A percentile compares a stretch with the other conserved stretches of the same genome.
Conservation (phyloP, 1,284 basidiomycete genomes). For the Hymenochaete sp. region DNA sequence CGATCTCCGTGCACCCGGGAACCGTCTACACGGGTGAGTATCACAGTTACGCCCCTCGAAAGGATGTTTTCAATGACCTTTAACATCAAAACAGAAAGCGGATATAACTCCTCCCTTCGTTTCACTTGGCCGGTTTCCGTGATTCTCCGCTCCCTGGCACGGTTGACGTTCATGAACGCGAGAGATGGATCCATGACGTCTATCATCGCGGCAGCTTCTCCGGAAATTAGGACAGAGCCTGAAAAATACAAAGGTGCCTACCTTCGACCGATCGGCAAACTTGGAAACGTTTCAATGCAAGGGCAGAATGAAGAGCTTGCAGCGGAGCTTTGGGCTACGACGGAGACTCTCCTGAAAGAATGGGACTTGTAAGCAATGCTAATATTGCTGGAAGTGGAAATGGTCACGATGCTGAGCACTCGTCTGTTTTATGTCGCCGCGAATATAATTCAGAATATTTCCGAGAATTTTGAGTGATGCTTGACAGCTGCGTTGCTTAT, state of each 20-base stretch:
- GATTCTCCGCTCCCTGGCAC: constrained; percentile 29
- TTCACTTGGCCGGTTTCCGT: constrained; percentile 21
- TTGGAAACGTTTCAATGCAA: constrained; percentile 21
- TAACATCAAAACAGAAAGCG: background rate
- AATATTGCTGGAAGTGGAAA: no score
- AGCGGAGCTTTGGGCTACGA: constrained; percentile 36
- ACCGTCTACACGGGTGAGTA: constrained; percentile 21
- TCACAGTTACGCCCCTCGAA: constrained; percentile 16
- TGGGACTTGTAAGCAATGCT: constrained; percentile 8
- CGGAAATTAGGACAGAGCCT: constrained; percentile 28
- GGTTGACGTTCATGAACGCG: constrained; percentile 33
- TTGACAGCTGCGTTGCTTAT: no score
- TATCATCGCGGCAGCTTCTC: constrained; percentile 37
- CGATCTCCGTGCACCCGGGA: constrained; percentile 20
- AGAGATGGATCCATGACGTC: constrained; percentile 5
- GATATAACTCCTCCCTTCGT: background rate
- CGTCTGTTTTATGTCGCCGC: no score
- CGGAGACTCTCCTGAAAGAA: constrained; percentile 28
- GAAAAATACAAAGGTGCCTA: constrained; percentile 36
- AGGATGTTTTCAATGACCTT: background rate
- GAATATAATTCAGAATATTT: no score
- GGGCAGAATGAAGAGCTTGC: constrained; percentile 32
- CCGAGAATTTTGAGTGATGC: no score
- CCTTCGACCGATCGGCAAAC: constrained; percentile 20
- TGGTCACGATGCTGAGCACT: no score